Percentiles rank a stretch among this genome's conserved stretches.
Evolutionary conservation across 768 basidiomycete species (phyloP).

Genomic region (Suillus spraguei): DNA sequence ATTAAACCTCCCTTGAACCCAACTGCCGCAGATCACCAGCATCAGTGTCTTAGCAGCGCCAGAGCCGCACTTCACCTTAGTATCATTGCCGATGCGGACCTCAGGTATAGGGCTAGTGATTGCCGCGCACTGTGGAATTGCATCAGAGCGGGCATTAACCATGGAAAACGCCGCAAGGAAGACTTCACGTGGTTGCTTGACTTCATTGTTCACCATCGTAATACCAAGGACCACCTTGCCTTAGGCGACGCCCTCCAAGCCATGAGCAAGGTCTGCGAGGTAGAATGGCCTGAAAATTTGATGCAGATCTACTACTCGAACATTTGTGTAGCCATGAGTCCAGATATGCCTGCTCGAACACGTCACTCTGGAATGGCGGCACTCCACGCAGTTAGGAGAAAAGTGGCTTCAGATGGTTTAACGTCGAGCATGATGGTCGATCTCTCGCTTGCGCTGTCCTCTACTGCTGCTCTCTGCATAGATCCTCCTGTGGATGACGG

Average conservation of each 20-base stretch:
- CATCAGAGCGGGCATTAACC: too few relatives aligned
- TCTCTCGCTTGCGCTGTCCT: background rate
- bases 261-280: slow-evolving; percentile 1
- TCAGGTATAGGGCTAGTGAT: background rate
- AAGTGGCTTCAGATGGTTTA: background rate
- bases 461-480: background rate
- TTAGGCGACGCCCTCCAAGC: background rate
- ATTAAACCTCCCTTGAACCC: background rate
- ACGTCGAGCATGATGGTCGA: background rate
- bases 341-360: background rate
- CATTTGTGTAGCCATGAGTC: background rate
- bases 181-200: slow-evolving; percentile 5
- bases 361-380: background rate
- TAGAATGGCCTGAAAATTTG: background rate
- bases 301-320: background rate
- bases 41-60: slow-evolving; percentile 2
- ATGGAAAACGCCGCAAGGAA: background rate
- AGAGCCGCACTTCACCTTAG: slow-evolving; percentile 1
- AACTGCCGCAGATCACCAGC: background rate
- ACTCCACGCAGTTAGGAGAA: background rate
- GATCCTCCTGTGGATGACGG: background rate
- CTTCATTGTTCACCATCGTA: background rate
- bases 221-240: slow-evolving; percentile 5
- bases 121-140: background rate
- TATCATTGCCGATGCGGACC: background rate